Base-by-base conservation (phyloP, 768 basidiomycete species). In the Pisolithus albus region DNA sequence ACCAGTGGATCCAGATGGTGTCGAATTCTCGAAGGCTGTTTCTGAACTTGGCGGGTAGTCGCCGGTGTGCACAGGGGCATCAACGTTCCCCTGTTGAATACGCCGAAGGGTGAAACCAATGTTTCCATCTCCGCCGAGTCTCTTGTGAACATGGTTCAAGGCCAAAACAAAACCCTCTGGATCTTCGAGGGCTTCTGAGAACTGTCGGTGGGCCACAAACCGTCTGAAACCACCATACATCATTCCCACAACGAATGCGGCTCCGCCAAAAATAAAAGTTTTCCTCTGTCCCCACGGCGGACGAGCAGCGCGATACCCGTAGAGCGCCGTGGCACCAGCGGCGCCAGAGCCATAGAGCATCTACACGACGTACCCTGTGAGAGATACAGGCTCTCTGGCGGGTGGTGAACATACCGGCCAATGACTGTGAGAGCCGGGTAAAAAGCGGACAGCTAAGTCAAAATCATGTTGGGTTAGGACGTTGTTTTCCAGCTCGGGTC, bases 361-460 rank as follows among this genome's bases (percentile, higher is more conserved):
- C 59, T 63, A 52, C 32, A 19, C 11, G 46, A 4, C 34, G 32
- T 5, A 36, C 21, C 30, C 53, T 47, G 32, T 48, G 45, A 41
- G 50, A 40, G 46, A 15, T 32, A 19, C 18, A 46, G 46, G 41
- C 18, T 28, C 47, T 36, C 39, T 41, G 48, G 46, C 39, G 19
- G 45, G 24, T 21, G 16, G 49, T 13, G 58, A 45, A 57, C 76
- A 70, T 46, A 77, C 73, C 51, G 74, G 71, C 55, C 68, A 71
- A 54, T 77, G 71, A 30, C 72, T 63, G 69, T 77, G 57, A 69
- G 61, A 58, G 37, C 74, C 75, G 36, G 82, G 76, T 24, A 82
- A 64, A 69, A 85, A 86, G 24, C 61, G 61, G 51, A 72, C 61
- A 4, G 83, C 78, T 10, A 75, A 63, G 0, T 83, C 72, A 62